Conservation (phyloP, 164 flowering plant genomes). For the Houttuynia cordata region DNA sequence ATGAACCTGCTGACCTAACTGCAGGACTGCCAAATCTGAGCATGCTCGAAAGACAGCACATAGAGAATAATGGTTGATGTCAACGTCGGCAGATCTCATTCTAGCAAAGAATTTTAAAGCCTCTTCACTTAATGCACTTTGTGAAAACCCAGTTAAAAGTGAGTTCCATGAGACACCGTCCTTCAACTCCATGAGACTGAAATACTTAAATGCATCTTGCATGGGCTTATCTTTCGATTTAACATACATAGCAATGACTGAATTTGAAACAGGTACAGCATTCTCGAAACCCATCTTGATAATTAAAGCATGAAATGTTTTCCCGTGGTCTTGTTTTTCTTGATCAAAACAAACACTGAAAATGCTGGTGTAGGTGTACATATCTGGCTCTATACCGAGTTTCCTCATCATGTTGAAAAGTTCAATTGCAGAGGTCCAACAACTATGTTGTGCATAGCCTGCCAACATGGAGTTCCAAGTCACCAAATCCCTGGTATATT, state of each 20-base stretch:
- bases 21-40: constrained; percentile 68
- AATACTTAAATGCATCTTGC: constrained; percentile 46
- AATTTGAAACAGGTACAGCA: constrained; percentile 41
- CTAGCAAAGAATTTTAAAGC: constrained; percentile 43
- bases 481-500: constrained; percentile 40
- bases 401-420: constrained; percentile 45
- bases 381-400: constrained; percentile 46
- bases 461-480: constrained; percentile 81
- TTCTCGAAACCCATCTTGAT: constrained; percentile 51
- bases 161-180: constrained; percentile 86
- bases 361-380: constrained; percentile 58
- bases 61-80: constrained; percentile 55
- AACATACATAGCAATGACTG: constrained; percentile 62
- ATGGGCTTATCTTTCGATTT: constrained; percentile 26
- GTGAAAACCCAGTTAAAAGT: constrained; percentile 65
- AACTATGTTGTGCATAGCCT: constrained; percentile 38
- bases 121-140: constrained; percentile 52
- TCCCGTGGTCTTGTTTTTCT: constrained; percentile 30
- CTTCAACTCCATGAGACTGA: constrained; percentile 35
- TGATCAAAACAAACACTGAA: constrained; percentile 52
- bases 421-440: constrained; percentile 25
- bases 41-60: constrained; percentile 64
- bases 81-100: constrained; percentile 33
- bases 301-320: constrained; percentile 53
- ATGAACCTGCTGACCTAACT: constrained; percentile 71